Evolutionary conservation across 2,329 filamentous ascomycete genomes (phyloP), one percentile per base, ranked within the genome.

Genomic region (Fusarium duplospermum): DNA sequence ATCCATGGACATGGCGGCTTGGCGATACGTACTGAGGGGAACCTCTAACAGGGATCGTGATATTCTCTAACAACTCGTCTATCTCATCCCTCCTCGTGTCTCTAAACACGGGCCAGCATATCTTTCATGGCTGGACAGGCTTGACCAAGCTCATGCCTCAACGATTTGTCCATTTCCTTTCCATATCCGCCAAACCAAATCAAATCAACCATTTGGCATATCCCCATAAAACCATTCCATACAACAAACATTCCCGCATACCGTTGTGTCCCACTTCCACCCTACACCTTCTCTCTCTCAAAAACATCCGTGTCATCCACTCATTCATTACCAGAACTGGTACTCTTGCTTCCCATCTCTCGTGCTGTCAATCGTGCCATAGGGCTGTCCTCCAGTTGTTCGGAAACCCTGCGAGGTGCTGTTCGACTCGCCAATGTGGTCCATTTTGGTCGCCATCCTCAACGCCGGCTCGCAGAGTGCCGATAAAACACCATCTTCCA

Each of bases 391-490:
- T 31, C 62, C 57, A 45, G 68, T 29, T 10, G 24, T 63, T 24
- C 62, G 56, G 16, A 66, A 60, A 0, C 67, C 67, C 45, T 77
- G 69, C 0, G 67, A 72, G 29, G 81, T 81, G 36, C 77, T 63
- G 38, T 82, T 83, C 2, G 67, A 71, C 5, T 54, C 36, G 1
- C 82, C 82, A 14, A 83, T 70, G 0, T 66, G 42, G 62, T 83
- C 81, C 79, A 83, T 81, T n/a, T 75, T 68, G 1, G 70, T 62
- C 13, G 83, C 66, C 77, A 83, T 81, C 3, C 64, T 70, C 7
- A 83, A 38, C 0, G 78, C 80, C 4, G 79, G 77, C 14, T 72
- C 68, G 47, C 77, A 81, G 6, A 83, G 69, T 13, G 76, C 72
- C 20, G 73, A 70, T 20, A 82, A 73, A 1, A 76, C 58, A 3